phyloP scores from a whole-genome alignment of 768 basidiomycete species.

The Pleurotus salmoneostramineus region DNA sequence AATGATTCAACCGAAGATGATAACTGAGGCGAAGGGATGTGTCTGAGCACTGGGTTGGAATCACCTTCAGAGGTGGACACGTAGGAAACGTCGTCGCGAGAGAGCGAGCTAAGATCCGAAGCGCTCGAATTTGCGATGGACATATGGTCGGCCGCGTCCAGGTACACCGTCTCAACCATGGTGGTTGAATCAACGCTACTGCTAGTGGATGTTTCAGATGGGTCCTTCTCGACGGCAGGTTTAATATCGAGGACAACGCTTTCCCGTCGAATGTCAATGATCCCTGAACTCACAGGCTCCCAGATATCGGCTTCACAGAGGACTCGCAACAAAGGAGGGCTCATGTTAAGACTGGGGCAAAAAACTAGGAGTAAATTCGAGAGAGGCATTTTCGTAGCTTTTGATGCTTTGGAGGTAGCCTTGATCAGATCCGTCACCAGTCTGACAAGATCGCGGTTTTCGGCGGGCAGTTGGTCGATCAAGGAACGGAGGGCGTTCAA shows the following conservation, averaged over 20 bases:
- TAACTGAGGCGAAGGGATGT: conserved; percentile 32
- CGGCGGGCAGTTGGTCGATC: conserved; percentile 65
- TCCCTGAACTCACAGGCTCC: conserved; percentile 30
- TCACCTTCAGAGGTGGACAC: conserved; percentile 28
- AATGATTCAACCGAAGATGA: conserved; percentile 62
- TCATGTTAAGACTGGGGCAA: conserved; percentile 83
- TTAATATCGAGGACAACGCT: conserved; percentile 23
- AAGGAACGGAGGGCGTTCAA: conserved; percentile 58
- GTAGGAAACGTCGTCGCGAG: conserved; percentile 8
- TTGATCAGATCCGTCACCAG: conserved; percentile 81
- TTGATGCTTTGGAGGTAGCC: conserved; percentile 61
- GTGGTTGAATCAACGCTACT: background rate
- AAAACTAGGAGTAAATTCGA: conserved; percentile 86
- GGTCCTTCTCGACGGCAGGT: conserved; percentile 12
- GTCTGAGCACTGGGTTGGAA: conserved; percentile 9
- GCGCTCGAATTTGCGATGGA: conserved; percentile 2
- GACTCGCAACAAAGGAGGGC: conserved; percentile 63
- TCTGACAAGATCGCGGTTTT: conserved; percentile 80
- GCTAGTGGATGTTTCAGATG: background rate
- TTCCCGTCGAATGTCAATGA: conserved; percentile 28
- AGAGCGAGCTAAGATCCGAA: conserved; percentile 5
- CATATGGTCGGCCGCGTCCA: conserved; percentile 19
- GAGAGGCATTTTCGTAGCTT: conserved; percentile 88
- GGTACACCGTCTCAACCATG: conserved; percentile 28
- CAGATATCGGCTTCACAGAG: conserved; percentile 76